Evolutionary conservation across 2,329 filamentous ascomycete genomes (phyloP), one percentile per base, ranked within the genome.

Genomic region (Neofusicoccum umdonicola): DNA sequence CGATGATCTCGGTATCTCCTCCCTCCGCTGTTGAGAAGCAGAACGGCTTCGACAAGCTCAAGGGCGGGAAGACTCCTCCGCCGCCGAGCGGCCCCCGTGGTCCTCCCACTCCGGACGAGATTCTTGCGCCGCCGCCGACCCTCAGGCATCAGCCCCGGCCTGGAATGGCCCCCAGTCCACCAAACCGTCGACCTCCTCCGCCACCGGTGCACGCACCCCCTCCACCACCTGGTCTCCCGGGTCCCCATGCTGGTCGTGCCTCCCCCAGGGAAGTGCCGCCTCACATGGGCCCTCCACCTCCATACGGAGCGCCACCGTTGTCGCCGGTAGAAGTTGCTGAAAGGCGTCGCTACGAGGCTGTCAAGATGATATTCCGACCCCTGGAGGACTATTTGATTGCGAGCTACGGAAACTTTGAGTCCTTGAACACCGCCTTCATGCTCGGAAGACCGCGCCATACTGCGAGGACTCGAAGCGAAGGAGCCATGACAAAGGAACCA

Each of bases 371-470:
- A 11, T 97, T 97, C 75, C 88, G 86, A 66, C 83, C 84, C 4
- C 74, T 97, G 13, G 92, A 96, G 76, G 89, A 93, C 66, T 94
- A 95, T 72, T 84, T 97, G 45, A 79, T 87, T 57, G 76, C 79
- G 19, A 89, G 85, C 69, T 91, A 96, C 70, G 84, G 85, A 63
- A 88, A 88, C 0, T 88, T 88, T 69, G 84, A 90, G 61, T 88
- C 85, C 67, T 77, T 97, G n/a, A 96, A 95, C 73, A 82, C 81
- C 13, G 93, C 92, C 0, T 97, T 97, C 72, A 80, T 84, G 42
- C 84, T 84, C 1, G 77, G 80, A 51, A 83, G 84, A 51, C 79
- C 79, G 35, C 65, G 65, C 3, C 70, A 72, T 5, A 69, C 74
- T 48, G 76, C 68, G 3, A 68, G 80, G 50, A 74, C 79, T 42